These are phyloP conservation scores for Cyclotella kingstonii DNA, from an alignment of 108 stramenopile species.

Conservation along the genomic window DNA sequence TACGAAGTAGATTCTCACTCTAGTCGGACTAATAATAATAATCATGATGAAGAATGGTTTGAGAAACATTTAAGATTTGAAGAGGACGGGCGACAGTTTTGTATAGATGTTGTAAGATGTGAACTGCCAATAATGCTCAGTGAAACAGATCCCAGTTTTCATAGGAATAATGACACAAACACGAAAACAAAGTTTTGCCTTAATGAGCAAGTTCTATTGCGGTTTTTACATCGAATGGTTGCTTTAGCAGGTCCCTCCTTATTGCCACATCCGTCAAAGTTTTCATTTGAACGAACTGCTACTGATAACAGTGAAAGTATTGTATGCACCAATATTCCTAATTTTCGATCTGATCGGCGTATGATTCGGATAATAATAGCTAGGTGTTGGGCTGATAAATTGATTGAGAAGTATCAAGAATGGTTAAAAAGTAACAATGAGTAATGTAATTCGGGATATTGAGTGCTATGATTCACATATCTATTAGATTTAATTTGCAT, in stretches of 20 bases:
- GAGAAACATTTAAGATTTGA: conserved; percentile 62
- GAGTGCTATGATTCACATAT: not conserved
- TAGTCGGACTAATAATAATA: not conserved
- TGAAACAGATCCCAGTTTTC: too few relatives aligned
- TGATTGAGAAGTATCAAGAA: conserved; percentile 48
- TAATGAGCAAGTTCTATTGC: conserved; percentile 37
- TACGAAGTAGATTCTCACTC: conserved; percentile 67
- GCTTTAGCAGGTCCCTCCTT: conserved; percentile 75
- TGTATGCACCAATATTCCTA: conserved; percentile 29
- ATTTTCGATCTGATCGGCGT: conserved; percentile 82
- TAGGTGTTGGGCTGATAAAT: conserved; percentile 73
- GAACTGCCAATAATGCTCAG: conserved; percentile 12
- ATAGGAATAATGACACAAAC: too few relatives aligned
- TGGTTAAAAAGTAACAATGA: not conserved
- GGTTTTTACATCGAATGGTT: conserved; percentile 50
- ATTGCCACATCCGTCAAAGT: conserved; percentile 46
- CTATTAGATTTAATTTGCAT: not conserved
- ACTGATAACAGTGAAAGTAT: conserved; percentile 29
- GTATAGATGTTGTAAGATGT: conserved; percentile 37
- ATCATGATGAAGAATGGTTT: conserved; percentile 25
- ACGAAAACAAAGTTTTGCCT: too few relatives aligned
- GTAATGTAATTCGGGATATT: not conserved
- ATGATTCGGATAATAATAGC: conserved; percentile 81
- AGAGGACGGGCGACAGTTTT: conserved; percentile 64
- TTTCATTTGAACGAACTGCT: conserved; percentile 26